phyloP scores from a whole-genome alignment of 2,329 filamentous ascomycete species.

The Berkeleyomyces rouxiae region DNA sequence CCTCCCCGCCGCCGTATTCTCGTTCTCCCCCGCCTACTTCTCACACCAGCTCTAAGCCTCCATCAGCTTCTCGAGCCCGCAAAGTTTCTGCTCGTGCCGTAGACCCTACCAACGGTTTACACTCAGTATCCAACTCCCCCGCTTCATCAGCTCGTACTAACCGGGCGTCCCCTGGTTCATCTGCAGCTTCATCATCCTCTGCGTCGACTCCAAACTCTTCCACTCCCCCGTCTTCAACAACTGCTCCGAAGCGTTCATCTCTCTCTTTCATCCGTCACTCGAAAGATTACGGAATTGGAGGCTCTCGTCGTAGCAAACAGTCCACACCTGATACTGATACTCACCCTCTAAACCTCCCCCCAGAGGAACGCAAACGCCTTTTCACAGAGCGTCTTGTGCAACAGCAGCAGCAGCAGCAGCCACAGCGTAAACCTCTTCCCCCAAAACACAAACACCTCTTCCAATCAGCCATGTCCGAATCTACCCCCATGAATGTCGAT shows the following conservation, averaged over 20 bases:
- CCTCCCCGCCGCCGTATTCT: conserved; percentile 11
- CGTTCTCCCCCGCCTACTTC: conserved; percentile 8
- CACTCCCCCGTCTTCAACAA: background rate
- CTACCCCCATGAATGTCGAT: conserved; percentile 64
- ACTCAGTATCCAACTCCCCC: background rate
- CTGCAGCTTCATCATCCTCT: background rate
- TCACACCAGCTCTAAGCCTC: background rate
- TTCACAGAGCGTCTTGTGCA: conserved; percentile 25
- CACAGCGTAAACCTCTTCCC: background rate
- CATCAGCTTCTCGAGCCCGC: conserved; percentile 4
- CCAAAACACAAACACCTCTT: conserved; percentile 19
- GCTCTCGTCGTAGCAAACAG: conserved; percentile 34
- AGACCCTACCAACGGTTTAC: background rate
- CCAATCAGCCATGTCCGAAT: conserved; percentile 45
- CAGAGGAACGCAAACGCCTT: conserved; percentile 68
- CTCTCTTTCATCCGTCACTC: conserved; percentile 30
- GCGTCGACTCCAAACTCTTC: background rate
- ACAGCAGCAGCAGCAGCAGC: conserved; percentile 2
- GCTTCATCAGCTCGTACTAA: background rate
- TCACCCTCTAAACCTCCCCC: conserved; percentile 79
- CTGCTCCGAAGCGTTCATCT: conserved; percentile 13
- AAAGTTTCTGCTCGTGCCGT: conserved; percentile 5
- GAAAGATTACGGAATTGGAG: conserved; percentile 29
- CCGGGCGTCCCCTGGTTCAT: background rate
- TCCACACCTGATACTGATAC: conserved; percentile 42